These are phyloP conservation scores for Neonectria sp. DNA, from an alignment of 2,329 filamentous ascomycete species.

Conservation along the genomic window DNA sequence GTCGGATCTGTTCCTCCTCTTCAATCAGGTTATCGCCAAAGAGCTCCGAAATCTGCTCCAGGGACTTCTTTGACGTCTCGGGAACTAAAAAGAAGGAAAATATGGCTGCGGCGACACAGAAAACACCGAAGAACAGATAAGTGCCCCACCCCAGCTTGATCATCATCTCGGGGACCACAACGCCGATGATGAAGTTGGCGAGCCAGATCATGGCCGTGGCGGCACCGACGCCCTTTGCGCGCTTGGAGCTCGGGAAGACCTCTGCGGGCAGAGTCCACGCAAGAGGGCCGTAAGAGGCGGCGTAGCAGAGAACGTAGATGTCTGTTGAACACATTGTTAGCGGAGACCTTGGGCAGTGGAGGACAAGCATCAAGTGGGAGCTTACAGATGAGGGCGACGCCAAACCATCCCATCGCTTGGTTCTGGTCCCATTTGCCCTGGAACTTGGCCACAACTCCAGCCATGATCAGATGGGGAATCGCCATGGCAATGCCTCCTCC, in stretches of 20 bases:
- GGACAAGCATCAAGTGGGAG: neutral
- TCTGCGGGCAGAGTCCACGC: slow-evolving; percentile 56
- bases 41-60: slow-evolving; percentile 41
- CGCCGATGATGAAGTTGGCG: slow-evolving; percentile 57
- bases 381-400: slow-evolving; percentile 39
- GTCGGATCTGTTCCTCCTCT: slow-evolving; percentile 32
- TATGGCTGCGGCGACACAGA: slow-evolving; percentile 62
- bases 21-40: slow-evolving; percentile 32
- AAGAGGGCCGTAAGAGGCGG: slow-evolving; percentile 51
- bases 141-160: slow-evolving; percentile 63
- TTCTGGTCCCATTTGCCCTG: slow-evolving; percentile 34
- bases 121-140: slow-evolving; percentile 69
- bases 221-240: slow-evolving; percentile 55
- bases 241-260: slow-evolving; percentile 52
- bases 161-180: slow-evolving; percentile 69
- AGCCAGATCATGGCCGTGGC: slow-evolving; percentile 55
- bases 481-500: slow-evolving; percentile 40
- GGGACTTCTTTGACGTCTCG: slow-evolving; percentile 36
- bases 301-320: slow-evolving; percentile 48
- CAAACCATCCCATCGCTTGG: slow-evolving; percentile 36
- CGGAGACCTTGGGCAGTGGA: no score
- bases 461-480: slow-evolving; percentile 37
- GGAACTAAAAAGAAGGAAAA: slow-evolving; percentile 50
- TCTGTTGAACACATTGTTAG: slow-evolving; percentile 1
- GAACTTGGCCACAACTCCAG: slow-evolving; percentile 33